Evolutionary conservation across 2,329 filamentous ascomycete genomes (phyloP).

Genomic region (Lachnum nothofagi): DNA sequence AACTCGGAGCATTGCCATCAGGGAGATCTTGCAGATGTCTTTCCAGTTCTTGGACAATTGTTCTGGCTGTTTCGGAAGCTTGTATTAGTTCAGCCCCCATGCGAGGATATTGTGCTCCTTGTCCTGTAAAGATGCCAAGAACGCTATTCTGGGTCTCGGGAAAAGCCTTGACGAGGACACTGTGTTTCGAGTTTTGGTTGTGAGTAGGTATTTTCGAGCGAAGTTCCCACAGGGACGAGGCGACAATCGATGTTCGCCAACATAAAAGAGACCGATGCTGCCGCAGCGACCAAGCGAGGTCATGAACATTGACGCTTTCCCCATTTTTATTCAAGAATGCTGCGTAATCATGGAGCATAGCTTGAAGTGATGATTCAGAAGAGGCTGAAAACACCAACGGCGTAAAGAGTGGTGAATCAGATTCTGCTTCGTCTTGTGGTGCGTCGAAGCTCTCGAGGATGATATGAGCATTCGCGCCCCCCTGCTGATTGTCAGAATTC

Average conservation of each 20-base stretch:
- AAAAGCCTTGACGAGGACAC: too few relatives aligned
- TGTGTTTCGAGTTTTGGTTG: too few relatives aligned
- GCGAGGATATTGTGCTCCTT: conserved; percentile 27
- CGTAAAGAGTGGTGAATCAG: neutral
- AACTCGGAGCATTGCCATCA: conserved; percentile 2
- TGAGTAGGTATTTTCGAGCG: too few relatives aligned
- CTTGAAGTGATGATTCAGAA: conserved; percentile 3
- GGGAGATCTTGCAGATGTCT: neutral
- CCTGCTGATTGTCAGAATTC: too few relatives aligned
- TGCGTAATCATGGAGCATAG: neutral
- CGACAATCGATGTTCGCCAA: too few relatives aligned
- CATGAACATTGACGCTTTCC: neutral
- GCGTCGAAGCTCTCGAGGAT: conserved; percentile 29
- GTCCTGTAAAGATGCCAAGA: conserved; percentile 27
- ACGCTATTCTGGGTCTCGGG: neutral
- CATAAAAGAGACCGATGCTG: neutral
- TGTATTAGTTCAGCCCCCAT: conserved; percentile 24
- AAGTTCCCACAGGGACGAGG: too few relatives aligned
- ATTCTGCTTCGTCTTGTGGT: neutral
- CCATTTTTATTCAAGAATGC: neutral
- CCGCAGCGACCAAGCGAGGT: conserved; percentile 28
- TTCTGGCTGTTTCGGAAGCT: conserved; percentile 5
- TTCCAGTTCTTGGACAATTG: conserved; percentile 15
- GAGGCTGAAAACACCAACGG: conserved; percentile 13
- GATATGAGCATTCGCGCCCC: conserved; percentile 32